Evolutionary conservation across 228 moss, liverwort and hornwort species (phyloP).

Genomic region (Sphagnum fallax): DNA sequence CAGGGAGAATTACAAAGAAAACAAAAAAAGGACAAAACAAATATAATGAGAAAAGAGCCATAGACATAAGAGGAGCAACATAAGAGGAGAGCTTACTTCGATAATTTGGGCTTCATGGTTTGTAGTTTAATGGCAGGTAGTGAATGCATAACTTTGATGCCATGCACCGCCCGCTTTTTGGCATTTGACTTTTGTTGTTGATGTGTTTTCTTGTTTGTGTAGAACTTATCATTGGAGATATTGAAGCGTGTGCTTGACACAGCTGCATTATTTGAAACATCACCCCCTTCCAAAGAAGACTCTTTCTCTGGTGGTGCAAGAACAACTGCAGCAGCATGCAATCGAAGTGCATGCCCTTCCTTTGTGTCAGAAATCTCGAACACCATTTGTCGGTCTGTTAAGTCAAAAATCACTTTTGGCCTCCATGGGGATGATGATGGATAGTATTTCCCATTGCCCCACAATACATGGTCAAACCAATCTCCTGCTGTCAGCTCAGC

Average conservation of each 20-base stretch:
- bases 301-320: slow-evolving; percentile 62
- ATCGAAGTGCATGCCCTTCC: slow-evolving; percentile 40
- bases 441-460: slow-evolving; percentile 34
- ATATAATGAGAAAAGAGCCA: too few species aligned
- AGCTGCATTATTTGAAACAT: slow-evolving; percentile 43
- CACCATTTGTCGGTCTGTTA: slow-evolving; percentile 90
- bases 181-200: slow-evolving; percentile 97
- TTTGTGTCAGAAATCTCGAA: slow-evolving; percentile 73
- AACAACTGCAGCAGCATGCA: slow-evolving; percentile 89
- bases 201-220: slow-evolving; percentile 95
- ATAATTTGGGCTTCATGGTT: slow-evolving; percentile 98
- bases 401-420: slow-evolving; percentile 66
- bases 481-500: slow-evolving; percentile 69
- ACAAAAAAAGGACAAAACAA: too few species aligned
- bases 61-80: neutral
- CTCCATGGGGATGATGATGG: slow-evolving; percentile 20
- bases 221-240: slow-evolving; percentile 96
- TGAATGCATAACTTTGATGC: slow-evolving; percentile 99
- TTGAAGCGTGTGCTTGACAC: slow-evolving; percentile 75
- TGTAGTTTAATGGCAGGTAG: slow-evolving; percentile 92
- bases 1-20: too few species aligned
- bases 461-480: slow-evolving; percentile 65
- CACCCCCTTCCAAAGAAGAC: slow-evolving; percentile 46
- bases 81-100: slow-evolving; percentile 57
- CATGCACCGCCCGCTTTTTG: slow-evolving; percentile 96